Evolutionary conservation across 164 flowering plant genomes (phyloP).

Genomic region (Aristolochia fimbriata): DNA sequence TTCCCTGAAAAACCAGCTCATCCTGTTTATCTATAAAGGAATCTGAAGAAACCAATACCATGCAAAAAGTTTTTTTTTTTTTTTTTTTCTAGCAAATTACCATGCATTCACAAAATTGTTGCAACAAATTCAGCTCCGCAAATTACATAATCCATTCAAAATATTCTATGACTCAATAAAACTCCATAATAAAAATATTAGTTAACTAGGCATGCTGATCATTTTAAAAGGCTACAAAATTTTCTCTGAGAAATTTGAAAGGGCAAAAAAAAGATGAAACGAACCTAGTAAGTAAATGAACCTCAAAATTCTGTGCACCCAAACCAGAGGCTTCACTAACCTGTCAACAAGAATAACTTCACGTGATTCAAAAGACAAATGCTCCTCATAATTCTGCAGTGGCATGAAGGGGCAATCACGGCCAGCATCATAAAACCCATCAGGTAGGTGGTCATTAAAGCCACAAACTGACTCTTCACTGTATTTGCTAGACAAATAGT

Average conservation of each 20-base stretch:
- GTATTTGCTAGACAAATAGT: conserved; percentile 49
- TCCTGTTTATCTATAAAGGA: background rate
- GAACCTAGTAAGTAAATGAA: background rate
- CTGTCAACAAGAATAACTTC: conserved; percentile 93
- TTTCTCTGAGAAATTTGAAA: background rate
- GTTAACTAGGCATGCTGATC: too few species aligned
- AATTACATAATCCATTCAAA: too few species aligned
- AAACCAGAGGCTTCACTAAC: conserved; percentile 17
- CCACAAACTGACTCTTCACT: conserved; percentile 60
- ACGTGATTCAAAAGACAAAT: conserved; percentile 53
- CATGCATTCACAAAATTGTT: too few species aligned
- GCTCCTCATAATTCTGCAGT: conserved; percentile 50
- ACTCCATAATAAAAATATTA: too few species aligned
- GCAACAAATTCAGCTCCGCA: too few species aligned
- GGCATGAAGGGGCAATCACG: conserved; percentile 85
- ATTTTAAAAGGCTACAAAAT: too few species aligned
- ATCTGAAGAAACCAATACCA: background rate
- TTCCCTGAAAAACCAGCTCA: conserved; percentile 27
- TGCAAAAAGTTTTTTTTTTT: background rate
- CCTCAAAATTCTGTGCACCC: background rate
- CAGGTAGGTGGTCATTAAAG: conserved; percentile 57
- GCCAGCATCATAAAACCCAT: conserved; percentile 98
- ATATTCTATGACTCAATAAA: too few species aligned
- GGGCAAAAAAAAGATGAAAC: background rate
- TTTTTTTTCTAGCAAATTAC: too few species aligned